Evolutionary conservation across 805 yeast genomes (phyloP).

Genomic region (Metschnikowia proteae): DNA sequence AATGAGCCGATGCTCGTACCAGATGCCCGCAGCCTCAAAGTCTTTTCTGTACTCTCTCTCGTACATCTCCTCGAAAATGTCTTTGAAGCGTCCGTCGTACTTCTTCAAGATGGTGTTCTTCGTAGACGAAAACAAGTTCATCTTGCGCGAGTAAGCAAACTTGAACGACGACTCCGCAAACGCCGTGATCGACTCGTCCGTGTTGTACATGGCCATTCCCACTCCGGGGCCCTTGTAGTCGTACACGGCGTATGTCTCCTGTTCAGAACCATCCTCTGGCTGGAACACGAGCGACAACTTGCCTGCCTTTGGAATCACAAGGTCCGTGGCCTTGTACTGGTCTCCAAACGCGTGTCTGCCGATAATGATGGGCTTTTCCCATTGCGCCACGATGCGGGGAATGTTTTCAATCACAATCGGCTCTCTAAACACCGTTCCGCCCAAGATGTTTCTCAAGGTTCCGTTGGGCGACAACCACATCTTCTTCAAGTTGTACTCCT

Average conservation of each 20-base stretch:
- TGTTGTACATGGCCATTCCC: constrained; percentile 79
- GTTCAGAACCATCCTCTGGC: constrained; percentile 54
- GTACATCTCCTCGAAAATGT: constrained; percentile 67
- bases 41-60: constrained; percentile 52
- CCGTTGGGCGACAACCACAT: constrained; percentile 90
- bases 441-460: constrained; percentile 74
- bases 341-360: constrained; percentile 88
- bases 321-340: constrained; percentile 78
- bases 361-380: constrained; percentile 80
- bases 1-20: constrained; percentile 77
- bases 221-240: constrained; percentile 68
- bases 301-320: constrained; percentile 65
- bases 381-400: constrained; percentile 72
- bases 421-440: constrained; percentile 83
- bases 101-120: constrained; percentile 79
- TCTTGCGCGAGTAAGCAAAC: constrained; percentile 59
- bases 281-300: constrained; percentile 61
- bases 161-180: constrained; percentile 80
- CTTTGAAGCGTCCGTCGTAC: constrained; percentile 81
- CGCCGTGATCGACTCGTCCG: constrained; percentile 71
- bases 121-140: constrained; percentile 67
- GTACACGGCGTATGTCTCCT: constrained; percentile 50
- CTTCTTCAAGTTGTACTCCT: constrained; percentile 67
- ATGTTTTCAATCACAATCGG: constrained; percentile 76
- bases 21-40: constrained; percentile 59